Evolutionary conservation across 192 early-diverging fungal species (phyloP).

Genomic region (Coemansia sp.): DNA sequence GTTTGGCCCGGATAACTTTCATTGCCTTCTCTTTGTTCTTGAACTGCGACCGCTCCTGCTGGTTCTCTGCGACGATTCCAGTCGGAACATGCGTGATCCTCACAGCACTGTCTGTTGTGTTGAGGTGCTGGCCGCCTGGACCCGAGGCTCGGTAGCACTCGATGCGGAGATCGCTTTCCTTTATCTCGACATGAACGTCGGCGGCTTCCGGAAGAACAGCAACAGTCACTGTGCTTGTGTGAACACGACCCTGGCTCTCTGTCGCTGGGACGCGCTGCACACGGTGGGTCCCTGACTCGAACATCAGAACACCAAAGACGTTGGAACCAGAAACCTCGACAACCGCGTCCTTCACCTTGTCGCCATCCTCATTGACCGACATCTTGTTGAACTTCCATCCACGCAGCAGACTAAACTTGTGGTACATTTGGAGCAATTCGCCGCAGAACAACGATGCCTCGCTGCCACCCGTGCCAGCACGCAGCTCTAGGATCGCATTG

Average conservation of each 20-base stretch:
- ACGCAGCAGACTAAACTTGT: constrained; percentile 59
- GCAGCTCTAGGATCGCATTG: constrained; percentile 71
- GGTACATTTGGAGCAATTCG: constrained; percentile 76
- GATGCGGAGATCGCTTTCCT: constrained; percentile 65
- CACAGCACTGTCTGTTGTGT: constrained; percentile 93
- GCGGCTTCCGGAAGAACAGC: constrained; percentile 76
- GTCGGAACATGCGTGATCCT: constrained; percentile 92
- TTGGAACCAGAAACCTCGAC: constrained; percentile 65
- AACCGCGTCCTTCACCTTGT: constrained; percentile 59
- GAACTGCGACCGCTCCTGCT: constrained; percentile 93
- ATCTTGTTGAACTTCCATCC: constrained; percentile 68
- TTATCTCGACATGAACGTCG: constrained; percentile 68
- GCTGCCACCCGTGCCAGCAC: constrained; percentile 77
- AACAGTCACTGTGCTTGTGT: constrained; percentile 77
- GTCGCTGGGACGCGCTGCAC: constrained; percentile 81
- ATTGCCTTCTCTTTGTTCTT: constrained; percentile 88
- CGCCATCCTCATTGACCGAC: constrained; percentile 36
- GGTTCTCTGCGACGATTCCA: constrained; percentile 81
- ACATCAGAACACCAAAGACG: constrained; percentile 75
- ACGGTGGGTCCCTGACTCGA: constrained; percentile 81
- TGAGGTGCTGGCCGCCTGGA: constrained; percentile 93
- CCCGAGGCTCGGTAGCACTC: constrained; percentile 77
- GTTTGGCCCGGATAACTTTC: constrained; percentile 73
- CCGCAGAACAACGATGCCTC: constrained; percentile 74
- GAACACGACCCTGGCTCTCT: constrained; percentile 72